phyloP scores from a whole-genome alignment of 2,329 filamentous ascomycete genomes.

The Alternaria novae-zelandiae region DNA sequence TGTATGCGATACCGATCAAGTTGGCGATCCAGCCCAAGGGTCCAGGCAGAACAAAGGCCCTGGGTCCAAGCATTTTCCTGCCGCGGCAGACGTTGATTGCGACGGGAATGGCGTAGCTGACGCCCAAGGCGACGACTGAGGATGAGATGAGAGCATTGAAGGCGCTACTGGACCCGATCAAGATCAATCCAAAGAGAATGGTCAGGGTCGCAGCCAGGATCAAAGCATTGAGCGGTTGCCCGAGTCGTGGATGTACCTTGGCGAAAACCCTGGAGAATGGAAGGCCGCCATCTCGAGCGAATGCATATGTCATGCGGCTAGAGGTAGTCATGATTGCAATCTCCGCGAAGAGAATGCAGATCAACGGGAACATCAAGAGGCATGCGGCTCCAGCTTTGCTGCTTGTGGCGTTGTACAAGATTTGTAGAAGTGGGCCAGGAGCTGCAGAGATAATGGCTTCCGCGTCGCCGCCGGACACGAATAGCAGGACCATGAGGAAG shows the following conservation, averaged over 20 bases:
- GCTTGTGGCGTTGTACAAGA: constrained; percentile 67
- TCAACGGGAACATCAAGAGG: constrained; percentile 69
- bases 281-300: constrained; percentile 70
- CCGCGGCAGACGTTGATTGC: constrained; percentile 72
- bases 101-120: constrained; percentile 78
- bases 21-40: constrained; percentile 67
- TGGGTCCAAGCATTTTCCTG: constrained; percentile 66
- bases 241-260: constrained; percentile 65
- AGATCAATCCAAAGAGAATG: constrained; percentile 72
- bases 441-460: constrained; percentile 61
- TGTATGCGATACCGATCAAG: constrained; percentile 66
- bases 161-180: constrained; percentile 70
- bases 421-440: constrained; percentile 66
- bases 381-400: constrained; percentile 68
- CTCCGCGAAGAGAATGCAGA: constrained; percentile 69
- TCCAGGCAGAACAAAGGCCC: constrained; percentile 63
- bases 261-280: constrained; percentile 67
- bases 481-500: constrained; percentile 68
- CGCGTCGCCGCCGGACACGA: constrained; percentile 64
- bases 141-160: constrained; percentile 76
- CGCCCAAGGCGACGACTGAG: constrained; percentile 72
- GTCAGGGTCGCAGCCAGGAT: constrained; percentile 66
- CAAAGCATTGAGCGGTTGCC: constrained; percentile 71
- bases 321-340: constrained; percentile 71
- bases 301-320: constrained; percentile 71